Evolutionary conservation across 192 early-diverging fungal genomes (phyloP).

Genomic region (Coemansia sp.): DNA sequence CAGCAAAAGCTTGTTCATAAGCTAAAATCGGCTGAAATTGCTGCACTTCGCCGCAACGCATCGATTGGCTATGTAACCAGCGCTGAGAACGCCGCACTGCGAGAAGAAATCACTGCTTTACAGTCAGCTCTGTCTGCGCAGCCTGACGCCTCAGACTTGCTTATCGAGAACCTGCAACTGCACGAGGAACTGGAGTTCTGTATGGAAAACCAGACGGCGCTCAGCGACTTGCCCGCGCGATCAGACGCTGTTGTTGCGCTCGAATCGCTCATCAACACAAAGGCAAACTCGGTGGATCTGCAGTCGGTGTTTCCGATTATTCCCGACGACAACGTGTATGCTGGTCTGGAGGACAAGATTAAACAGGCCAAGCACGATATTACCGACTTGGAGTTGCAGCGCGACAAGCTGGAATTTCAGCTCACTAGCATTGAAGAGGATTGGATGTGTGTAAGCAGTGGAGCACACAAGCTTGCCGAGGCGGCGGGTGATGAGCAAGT

Average conservation of each 20-base stretch:
- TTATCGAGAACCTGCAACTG: conserved; percentile 50
- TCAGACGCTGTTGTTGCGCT: conserved; percentile 29
- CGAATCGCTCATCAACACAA: conserved; percentile 25
- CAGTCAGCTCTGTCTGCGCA: conserved; percentile 37
- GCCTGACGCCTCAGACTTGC: conserved; percentile 43
- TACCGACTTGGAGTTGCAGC: conserved; percentile 46
- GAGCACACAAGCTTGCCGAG: conserved; percentile 25
- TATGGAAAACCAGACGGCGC: conserved; percentile 3
- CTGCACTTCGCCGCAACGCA: conserved; percentile 28
- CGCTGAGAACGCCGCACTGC: conserved; percentile 42
- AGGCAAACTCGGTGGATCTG: conserved; percentile 16
- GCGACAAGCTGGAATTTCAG: conserved; percentile 52
- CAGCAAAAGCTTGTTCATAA: conserved; percentile 51
- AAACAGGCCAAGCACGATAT: conserved; percentile 39
- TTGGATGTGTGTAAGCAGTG: conserved; percentile 46
- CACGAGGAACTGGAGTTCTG: conserved; percentile 26
- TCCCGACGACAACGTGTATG: conserved; percentile 44
- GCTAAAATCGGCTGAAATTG: conserved; percentile 29
- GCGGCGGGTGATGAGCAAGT: conserved; percentile 14
- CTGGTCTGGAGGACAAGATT: conserved; percentile 36
- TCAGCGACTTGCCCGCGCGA: conserved; percentile 10
- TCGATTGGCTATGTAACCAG: conserved; percentile 20
- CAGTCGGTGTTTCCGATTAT: conserved; percentile 38
- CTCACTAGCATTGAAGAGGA: conserved; percentile 53
- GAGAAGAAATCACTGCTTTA: conserved; percentile 44